Conservation (phyloP, 2,329 filamentous ascomycete species). For the Botrytis deweyae region DNA sequence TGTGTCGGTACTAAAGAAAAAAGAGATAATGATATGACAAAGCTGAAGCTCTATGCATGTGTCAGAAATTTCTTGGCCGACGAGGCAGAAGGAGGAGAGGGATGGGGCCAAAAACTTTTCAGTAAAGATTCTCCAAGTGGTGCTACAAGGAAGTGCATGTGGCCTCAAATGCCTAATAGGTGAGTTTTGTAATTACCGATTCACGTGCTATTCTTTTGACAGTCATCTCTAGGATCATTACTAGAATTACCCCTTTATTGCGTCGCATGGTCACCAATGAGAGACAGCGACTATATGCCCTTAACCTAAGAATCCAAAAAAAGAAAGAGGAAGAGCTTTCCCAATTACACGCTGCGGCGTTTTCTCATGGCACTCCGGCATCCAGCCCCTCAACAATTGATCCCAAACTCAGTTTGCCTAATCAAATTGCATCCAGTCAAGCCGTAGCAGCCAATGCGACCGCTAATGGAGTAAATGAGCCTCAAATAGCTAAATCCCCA, state of each 20-base stretch:
- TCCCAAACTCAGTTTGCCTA: background rate
- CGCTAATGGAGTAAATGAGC: background rate
- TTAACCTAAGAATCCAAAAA: slow-evolving; percentile 29
- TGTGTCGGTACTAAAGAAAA: slow-evolving; percentile 33
- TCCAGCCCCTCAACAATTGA: background rate
- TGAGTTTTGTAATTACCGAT: slow-evolving; percentile 26
- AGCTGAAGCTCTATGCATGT: slow-evolving; percentile 36
- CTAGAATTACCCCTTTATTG: slow-evolving; percentile 36
- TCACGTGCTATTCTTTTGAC: slow-evolving; percentile 23
- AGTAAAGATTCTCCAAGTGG: slow-evolving; percentile 26
- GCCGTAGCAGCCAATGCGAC: background rate
- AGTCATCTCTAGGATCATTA: slow-evolving; percentile 31
- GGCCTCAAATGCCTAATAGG: slow-evolving; percentile 37
- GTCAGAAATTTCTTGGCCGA: slow-evolving; percentile 36
- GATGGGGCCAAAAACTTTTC: slow-evolving; percentile 37
- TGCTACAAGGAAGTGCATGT: slow-evolving; percentile 32
- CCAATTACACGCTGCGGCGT: background rate
- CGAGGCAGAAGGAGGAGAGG: slow-evolving; percentile 29
- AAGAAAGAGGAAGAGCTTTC: slow-evolving; percentile 21
- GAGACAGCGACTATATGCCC: slow-evolving; percentile 37
- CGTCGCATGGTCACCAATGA: slow-evolving; percentile 41
- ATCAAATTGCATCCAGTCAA: background rate
- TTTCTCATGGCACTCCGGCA: background rate
- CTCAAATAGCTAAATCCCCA: background rate
- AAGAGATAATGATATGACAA: slow-evolving; percentile 35